Percentiles rank a stretch among this genome's conserved stretches.
phyloP scores from a whole-genome alignment of 2,329 filamentous ascomycete genomes.

The Diaporthe ampelina region DNA sequence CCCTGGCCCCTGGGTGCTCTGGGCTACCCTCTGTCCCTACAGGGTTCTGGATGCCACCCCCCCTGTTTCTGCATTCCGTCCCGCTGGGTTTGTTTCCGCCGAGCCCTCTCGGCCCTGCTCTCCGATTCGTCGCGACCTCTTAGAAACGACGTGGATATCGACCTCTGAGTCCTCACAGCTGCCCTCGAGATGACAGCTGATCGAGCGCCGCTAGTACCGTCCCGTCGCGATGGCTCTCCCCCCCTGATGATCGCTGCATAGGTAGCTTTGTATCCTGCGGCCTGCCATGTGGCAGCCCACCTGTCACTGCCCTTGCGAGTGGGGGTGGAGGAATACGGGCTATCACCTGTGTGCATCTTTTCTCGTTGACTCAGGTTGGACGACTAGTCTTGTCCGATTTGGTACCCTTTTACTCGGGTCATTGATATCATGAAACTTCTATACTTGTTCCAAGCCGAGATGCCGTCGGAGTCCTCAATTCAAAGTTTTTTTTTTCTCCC shows the following conservation, averaged over 20 bases:
- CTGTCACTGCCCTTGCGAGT: constrained; percentile 34
- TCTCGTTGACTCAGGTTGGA: constrained; percentile 28
- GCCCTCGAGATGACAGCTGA: constrained; percentile 34
- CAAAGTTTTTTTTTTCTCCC: constrained; percentile 12
- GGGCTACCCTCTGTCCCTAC: not conserved
- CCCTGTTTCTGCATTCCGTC: constrained; percentile 26
- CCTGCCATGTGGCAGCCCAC: constrained; percentile 34
- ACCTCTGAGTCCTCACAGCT: constrained; percentile 26
- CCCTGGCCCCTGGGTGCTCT: too few species aligned
- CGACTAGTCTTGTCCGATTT: constrained; percentile 26
- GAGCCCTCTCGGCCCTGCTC: constrained; percentile 7
- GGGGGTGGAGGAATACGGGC: constrained; percentile 32
- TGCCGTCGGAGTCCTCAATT: constrained; percentile 41
- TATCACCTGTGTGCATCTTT: constrained; percentile 14
- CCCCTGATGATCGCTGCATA: constrained; percentile 37
- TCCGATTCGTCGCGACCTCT: constrained; percentile 33
- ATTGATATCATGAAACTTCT: constrained; percentile 23
- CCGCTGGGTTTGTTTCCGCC: constrained; percentile 37
- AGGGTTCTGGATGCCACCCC: constrained; percentile 32
- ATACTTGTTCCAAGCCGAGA: constrained; percentile 28
- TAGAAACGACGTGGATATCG: constrained; percentile 28
- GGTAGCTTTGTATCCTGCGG: constrained; percentile 6
- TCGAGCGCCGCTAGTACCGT: constrained; percentile 27
- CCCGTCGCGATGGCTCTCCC: constrained; percentile 34
- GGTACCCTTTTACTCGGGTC: constrained; percentile 7